These are phyloP conservation scores for Clavispora asparagi DNA, from an alignment of 805 yeast species.

Conservation along the genomic window DNA sequence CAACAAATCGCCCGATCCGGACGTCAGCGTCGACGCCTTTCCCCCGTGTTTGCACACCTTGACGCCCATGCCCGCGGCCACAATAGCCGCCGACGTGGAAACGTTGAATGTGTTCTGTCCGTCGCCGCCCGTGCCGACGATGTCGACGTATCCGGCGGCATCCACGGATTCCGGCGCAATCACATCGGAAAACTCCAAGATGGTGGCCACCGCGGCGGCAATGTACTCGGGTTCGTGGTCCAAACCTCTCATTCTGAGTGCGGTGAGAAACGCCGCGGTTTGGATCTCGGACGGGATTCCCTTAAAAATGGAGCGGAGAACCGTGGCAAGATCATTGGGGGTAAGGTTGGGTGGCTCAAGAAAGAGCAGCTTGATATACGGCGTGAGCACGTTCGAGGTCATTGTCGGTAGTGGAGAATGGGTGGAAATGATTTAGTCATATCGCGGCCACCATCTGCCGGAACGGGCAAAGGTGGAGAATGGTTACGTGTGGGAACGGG, in stretches of 20 bases:
- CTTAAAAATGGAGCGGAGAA: slow-evolving; percentile 55
- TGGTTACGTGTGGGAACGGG: no score
- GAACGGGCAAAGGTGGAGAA: background rate
- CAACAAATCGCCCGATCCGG: slow-evolving; percentile 92
- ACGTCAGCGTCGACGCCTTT: slow-evolving; percentile 86
- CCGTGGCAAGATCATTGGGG: slow-evolving; percentile 59
- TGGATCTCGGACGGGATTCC: slow-evolving; percentile 65
- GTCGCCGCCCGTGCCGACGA: slow-evolving; percentile 99
- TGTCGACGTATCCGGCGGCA: slow-evolving; percentile 61
- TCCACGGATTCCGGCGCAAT: slow-evolving; percentile 45
- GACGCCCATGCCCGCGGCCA: slow-evolving; percentile 83
- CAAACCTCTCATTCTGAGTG: slow-evolving; percentile 63
- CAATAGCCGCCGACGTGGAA: slow-evolving; percentile 89
- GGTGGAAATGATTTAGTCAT: background rate
- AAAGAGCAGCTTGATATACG: slow-evolving; percentile 63
- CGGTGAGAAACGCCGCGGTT: slow-evolving; percentile 73
- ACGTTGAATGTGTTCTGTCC: slow-evolving; percentile 97
- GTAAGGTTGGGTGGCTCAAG: slow-evolving; percentile 56
- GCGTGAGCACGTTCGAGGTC: slow-evolving; percentile 33
- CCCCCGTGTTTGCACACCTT: slow-evolving; percentile 95
- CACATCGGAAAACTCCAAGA: slow-evolving; percentile 57
- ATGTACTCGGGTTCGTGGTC: slow-evolving; percentile 80
- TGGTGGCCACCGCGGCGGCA: slow-evolving; percentile 78
- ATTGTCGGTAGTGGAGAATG: background rate
- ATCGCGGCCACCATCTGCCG: background rate